Percentiles rank a stretch among this genome's conserved stretches.
Evolutionary conservation across 495 filamentous ascomycete genomes (phyloP).

Genomic region (Podospora tetraspora): DNA sequence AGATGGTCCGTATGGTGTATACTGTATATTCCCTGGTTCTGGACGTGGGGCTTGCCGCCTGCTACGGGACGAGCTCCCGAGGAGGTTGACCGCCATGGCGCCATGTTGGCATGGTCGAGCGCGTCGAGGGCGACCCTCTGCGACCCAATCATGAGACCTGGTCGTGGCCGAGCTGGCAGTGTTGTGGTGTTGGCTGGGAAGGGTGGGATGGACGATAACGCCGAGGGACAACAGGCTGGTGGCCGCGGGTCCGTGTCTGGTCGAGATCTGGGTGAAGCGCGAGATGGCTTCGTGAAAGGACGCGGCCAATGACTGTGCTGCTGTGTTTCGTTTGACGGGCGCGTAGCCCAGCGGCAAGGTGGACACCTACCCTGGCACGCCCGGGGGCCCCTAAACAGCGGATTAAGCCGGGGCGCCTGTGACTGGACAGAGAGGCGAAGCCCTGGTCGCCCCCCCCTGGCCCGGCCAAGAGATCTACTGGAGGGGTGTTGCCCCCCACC

Average conservation of each 20-base stretch:
- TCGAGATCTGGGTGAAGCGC: constrained; percentile 8
- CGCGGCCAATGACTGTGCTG: constrained; percentile 3
- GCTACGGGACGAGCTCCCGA: neutral
- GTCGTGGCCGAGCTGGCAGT: neutral
- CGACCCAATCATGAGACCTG: neutral
- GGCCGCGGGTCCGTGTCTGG: neutral
- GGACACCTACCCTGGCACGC: neutral
- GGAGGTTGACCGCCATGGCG: neutral
- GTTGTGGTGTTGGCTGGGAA: neutral
- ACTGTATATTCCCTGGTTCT: neutral
- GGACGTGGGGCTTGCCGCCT: neutral
- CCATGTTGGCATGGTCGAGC: neutral
- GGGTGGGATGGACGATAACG: neutral
- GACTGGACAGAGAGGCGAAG: constrained; percentile 21
- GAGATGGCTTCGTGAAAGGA: neutral
- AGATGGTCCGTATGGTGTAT: neutral
- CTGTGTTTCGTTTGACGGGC: constrained; percentile 27
- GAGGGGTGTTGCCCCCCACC: neutral
- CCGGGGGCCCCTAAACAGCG: constrained; percentile 1
- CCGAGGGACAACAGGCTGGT: neutral
- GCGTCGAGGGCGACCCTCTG: neutral
- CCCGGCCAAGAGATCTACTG: constrained; percentile 8
- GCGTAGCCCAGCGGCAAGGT: constrained; percentile 17
- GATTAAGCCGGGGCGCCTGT: constrained; percentile 15
- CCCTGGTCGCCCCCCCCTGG: neutral